A percentile compares a stretch with the other conserved stretches of the same genome.
phyloP scores from a whole-genome alignment of 2,329 filamentous ascomycete genomes.

The Colletotrichum limetticola region DNA sequence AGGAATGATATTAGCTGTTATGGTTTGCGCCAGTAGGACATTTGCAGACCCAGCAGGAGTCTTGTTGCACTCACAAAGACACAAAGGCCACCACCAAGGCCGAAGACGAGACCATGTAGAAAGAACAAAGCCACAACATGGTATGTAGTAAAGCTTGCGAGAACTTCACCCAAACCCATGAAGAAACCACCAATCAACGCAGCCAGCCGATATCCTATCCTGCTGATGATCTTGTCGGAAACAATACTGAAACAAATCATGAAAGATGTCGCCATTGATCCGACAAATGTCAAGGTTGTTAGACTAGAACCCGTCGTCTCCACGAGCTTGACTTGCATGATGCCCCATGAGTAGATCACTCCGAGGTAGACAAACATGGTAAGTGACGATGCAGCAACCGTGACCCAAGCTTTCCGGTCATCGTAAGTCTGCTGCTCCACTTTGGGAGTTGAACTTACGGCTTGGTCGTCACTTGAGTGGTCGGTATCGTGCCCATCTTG shows the following conservation, averaged over 20 bases:
- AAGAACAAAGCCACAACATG: slow-evolving; percentile 39
- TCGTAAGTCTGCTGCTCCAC: not conserved
- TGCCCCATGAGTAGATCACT: slow-evolving; percentile 43
- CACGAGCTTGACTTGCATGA: slow-evolving; percentile 40
- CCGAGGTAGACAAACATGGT: slow-evolving; percentile 43
- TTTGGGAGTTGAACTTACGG: not conserved
- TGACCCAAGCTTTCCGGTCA: slow-evolving; percentile 38
- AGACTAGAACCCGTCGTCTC: slow-evolving; percentile 37
- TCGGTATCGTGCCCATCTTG: slow-evolving; percentile 8
- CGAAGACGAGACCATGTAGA: slow-evolving; percentile 42
- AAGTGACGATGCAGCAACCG: slow-evolving; percentile 39
- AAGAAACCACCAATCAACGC: slow-evolving; percentile 39
- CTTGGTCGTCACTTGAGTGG: not conserved
- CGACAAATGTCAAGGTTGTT: slow-evolving; percentile 42
- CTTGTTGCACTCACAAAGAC: slow-evolving; percentile 38
- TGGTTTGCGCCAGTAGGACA: not conserved
- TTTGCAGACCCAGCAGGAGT: not conserved
- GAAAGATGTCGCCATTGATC: slow-evolving; percentile 42
- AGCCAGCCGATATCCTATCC: slow-evolving; percentile 38
- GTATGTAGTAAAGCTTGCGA: slow-evolving; percentile 40
- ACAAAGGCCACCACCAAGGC: slow-evolving; percentile 40
- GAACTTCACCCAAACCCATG: slow-evolving; percentile 41
- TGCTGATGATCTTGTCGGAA: slow-evolving; percentile 38
- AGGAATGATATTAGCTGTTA: not conserved
- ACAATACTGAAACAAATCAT: slow-evolving; percentile 42